Conservation (phyloP, 2,329 filamentous ascomycete species). For the Arthrobotrys conoides region DNA sequence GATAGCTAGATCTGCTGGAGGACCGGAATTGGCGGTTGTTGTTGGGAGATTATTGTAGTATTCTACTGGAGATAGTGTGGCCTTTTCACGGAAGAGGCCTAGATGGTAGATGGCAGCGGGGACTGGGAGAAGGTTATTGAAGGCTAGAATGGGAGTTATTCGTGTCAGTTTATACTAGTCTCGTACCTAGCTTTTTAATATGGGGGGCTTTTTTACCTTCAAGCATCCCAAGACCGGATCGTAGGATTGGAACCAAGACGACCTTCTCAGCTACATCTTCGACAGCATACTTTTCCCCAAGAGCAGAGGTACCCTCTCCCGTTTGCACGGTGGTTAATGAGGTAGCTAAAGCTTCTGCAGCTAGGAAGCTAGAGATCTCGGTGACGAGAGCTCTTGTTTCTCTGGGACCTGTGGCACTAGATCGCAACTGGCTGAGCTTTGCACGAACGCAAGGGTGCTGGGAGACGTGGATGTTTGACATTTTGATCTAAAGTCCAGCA, state of each 20-base stretch:
- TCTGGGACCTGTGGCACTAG: constrained; percentile 76
- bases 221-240: constrained; percentile 91
- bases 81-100: constrained; percentile 91
- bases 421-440: constrained; percentile 91
- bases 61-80: constrained; percentile 88
- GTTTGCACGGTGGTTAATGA: constrained; percentile 73
- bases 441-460: constrained; percentile 86
- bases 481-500: constrained; percentile 65
- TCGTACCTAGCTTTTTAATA: no score
- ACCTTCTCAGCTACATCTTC: constrained; percentile 72
- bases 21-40: constrained; percentile 66
- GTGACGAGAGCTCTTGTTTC: constrained; percentile 87
- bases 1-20: constrained; percentile 78
- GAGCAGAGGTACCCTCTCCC: constrained; percentile 81
- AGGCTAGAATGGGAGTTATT: constrained; percentile 69
- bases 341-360: constrained; percentile 81
- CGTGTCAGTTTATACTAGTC: not conserved
- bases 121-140: constrained; percentile 84
- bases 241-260: constrained; percentile 90
- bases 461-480: constrained; percentile 77
- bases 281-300: constrained; percentile 70
- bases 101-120: constrained; percentile 91
- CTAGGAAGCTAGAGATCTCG: constrained; percentile 86
- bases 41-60: constrained; percentile 96
- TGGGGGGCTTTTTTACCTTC: constrained; percentile 72